Base-by-base conservation (phyloP, 2,329 filamentous ascomycete genomes). In the Ophiostoma piceae region DNA sequence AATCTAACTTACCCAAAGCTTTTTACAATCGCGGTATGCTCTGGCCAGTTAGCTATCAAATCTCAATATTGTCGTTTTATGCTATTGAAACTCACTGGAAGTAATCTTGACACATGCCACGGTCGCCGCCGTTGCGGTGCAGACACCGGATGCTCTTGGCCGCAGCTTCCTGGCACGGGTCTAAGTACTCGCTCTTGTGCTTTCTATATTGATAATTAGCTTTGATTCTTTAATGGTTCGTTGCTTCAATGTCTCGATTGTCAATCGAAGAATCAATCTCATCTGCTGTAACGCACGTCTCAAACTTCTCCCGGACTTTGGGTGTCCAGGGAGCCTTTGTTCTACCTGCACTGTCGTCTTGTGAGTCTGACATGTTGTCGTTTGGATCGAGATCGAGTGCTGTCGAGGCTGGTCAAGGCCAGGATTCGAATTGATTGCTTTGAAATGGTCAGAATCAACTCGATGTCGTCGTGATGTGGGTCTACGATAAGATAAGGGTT, bases 131-230 rank as follows among this genome's bases (percentile, higher is more conserved):
- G 78, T 99, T 99, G 29, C 95, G 87, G 77, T 93, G 90, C 77
- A 99, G 82, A 77, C 95, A 99, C 78, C 88, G 89, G 74, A 97
- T 89, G 80, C 94, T 97, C 77, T 87, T 86, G 74, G 90, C 84
- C 8, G 95, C 94, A 5, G 92, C 92, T 76, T 97, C 94, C 79
- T 98, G 94, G 79, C 95, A 99, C 1, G 95, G 95, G 76, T 99
- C 95, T 78, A 92, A 92, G 81, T 90, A 98, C 78, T 97, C 89
- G 83, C 93, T 97, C 76, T 90, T 87, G 69, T 84, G 85, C 84
- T 98, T 98, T 74, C 94, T 97, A 76, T 72, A 57, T 8, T 12
- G 11, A 16, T 43, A 43, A 47, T 32, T 39, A 57, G 69, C 41
- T 19, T 35, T 14, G 35, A 6, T 35, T 35, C 35, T 35, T 35